Conservation (phyloP, 2,329 filamentous ascomycete genomes). For the Paecilomyces dactylethromorphus region DNA sequence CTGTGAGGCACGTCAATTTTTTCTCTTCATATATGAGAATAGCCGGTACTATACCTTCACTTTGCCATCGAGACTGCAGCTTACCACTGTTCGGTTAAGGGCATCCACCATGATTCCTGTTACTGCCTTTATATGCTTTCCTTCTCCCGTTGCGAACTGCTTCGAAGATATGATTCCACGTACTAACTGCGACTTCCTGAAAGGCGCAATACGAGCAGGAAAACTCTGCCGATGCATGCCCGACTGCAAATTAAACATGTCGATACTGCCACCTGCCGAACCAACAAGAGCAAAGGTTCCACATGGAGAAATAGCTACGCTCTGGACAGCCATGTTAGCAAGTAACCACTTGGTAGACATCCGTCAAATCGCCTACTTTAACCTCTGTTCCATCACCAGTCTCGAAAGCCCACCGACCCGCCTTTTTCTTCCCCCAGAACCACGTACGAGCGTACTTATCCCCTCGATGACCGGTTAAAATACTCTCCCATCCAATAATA, state of each 20-base stretch:
- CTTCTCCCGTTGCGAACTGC: slow-evolving; percentile 46
- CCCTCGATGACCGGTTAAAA: slow-evolving; percentile 84
- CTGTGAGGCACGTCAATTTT: slow-evolving; percentile 20
- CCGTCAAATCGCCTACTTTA: slow-evolving; percentile 29
- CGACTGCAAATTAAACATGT: slow-evolving; percentile 96
- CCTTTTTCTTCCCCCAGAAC: slow-evolving; percentile 95
- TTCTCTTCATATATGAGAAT: neutral
- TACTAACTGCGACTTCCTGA: slow-evolving; percentile 64
- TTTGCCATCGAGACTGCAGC: slow-evolving; percentile 82
- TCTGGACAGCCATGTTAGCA: slow-evolving; percentile 40
- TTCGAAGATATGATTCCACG: slow-evolving; percentile 27
- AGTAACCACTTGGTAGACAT: neutral
- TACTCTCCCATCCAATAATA: slow-evolving; percentile 92
- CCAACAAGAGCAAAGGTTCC: slow-evolving; percentile 91
- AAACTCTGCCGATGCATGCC: slow-evolving; percentile 83
- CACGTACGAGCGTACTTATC: slow-evolving; percentile 85
- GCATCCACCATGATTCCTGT: slow-evolving; percentile 84
- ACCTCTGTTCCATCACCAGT: slow-evolving; percentile 80
- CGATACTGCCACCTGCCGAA: slow-evolving; percentile 73
- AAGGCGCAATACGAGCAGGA: slow-evolving; percentile 69
- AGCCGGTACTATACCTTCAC: slow-evolving; percentile 53
- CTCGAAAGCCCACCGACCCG: slow-evolving; percentile 86
- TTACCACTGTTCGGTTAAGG: slow-evolving; percentile 80
- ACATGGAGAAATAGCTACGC: slow-evolving; percentile 82
- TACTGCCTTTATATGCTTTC: slow-evolving; percentile 73